Conservation (phyloP, 176 grass and related monocot genomes). For the Aegilops longissima region DNA sequence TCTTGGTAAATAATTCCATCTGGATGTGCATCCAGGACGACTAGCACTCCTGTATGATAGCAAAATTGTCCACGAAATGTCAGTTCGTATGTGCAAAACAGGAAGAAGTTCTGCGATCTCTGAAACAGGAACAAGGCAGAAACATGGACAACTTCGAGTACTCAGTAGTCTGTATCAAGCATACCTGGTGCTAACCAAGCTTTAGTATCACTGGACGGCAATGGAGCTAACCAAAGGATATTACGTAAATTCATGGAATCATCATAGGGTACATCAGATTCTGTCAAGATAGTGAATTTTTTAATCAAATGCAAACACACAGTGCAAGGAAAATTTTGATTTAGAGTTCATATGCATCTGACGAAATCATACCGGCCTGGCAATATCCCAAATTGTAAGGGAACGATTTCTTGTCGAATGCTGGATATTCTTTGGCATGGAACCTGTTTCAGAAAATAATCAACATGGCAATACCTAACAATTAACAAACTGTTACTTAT, state of each 20-base stretch:
- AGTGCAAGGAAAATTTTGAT: background rate
- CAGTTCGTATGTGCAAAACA: background rate
- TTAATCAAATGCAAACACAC: background rate
- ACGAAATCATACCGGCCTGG: constrained; percentile 54
- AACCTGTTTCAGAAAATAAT: constrained; percentile 50
- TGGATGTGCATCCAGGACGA: constrained; percentile 79
- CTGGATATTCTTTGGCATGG: constrained; percentile 95
- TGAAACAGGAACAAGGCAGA: background rate
- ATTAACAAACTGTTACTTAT: background rate
- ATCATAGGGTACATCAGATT: constrained; percentile 64
- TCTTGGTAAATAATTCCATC: constrained; percentile 82
- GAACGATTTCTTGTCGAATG: constrained; percentile 67
- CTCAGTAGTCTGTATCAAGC: background rate
- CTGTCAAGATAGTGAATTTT: constrained; percentile 31
- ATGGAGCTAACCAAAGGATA: constrained; percentile 88
- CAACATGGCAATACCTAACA: background rate
- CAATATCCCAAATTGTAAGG: constrained; percentile 86
- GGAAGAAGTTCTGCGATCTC: background rate
- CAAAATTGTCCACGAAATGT: background rate
- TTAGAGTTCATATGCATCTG: constrained; percentile 1
- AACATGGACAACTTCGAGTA: background rate
- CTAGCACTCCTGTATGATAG: constrained; percentile 60
- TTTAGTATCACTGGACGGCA: constrained; percentile 58
- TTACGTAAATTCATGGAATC: constrained; percentile 91
- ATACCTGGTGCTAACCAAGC: constrained; percentile 81